Base-by-base conservation (phyloP, 2,329 filamentous ascomycete genomes). In the Diaporthe longicolla region DNA sequence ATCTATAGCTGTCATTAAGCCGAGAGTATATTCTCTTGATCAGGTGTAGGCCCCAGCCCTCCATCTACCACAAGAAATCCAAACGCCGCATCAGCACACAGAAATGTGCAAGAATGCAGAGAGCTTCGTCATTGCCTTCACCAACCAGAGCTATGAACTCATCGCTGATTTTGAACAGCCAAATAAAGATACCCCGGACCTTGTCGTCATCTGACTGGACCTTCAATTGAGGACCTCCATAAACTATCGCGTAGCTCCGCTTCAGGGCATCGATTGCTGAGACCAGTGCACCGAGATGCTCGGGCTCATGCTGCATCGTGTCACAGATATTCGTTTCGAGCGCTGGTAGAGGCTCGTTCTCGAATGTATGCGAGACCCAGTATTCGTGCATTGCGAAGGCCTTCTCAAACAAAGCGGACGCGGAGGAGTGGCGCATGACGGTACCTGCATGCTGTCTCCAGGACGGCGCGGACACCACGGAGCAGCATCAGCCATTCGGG, bases 1-100 rank as follows among this genome's bases (percentile, higher is more conserved):
- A 57, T 32, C 54, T 57, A 32, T 57, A 57, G 29, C 15, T 32
- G 26, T 57, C 54, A 35, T 57, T 57, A 29, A 57, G 54, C 29
- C 29, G 54, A 32, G 54, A 57, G n/a, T 57, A 57, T 35, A 57
- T 57, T 17, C 29, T 19, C 29, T 57, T 29, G 17, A 57, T 57
- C 8, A 57, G 26, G 10, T 57, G 54, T 26, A 57, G 29, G 29
- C 54, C 54, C 54, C 54, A 57, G 7, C 54, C 54, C 17, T 57
- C 54, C 54, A 57, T 57, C 54, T 29, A 57, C 54, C 54, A 57
- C 54, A 57, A 13, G n/a, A 57, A 57, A 29, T 57, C 54, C 17
- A 57, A 35, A 35, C 54, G 54, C 29, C 54, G 54, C 54, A 57
- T 29, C 17, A 57, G 26, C 17, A 57, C 54, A 29, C 54, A 57